Evolutionary conservation across 139 green algal species (phyloP), one percentile per base, ranked within the genome.

Genomic region (Mesostigma viride): DNA sequence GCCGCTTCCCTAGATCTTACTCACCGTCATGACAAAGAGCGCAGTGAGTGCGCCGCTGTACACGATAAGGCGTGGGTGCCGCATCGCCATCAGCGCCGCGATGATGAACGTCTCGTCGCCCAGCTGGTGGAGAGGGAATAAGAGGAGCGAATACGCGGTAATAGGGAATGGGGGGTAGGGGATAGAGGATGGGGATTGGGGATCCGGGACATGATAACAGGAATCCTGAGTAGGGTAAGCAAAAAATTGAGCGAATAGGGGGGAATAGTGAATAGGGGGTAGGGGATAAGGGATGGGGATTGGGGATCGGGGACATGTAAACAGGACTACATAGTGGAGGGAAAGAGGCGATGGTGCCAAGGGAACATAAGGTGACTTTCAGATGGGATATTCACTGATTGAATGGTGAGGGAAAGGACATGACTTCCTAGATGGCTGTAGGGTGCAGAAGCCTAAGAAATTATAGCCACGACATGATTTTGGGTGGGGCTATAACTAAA

Each of bases 41-140:
- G 79, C 79, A 35, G 24, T 31, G 24, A 85, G 62, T 2, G 71
- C 79, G 11, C 78, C 79, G 22, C 33, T 27, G 31, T 79, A 53
- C 24, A 85, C 68, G 20, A 82, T 72, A 30, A 56, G 34, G 11
- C 76, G 69, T 0, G 76, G 62, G 57, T 85, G 66, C 4, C 79
- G 68, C 79, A 85, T 85, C 4, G 79, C 79, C 76, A 85, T 80
- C 24, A 85, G 67, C 0, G 79, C 79, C 2, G 79, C 79, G 35
- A 85, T 85, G 63, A 85, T 85, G 64, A 85, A 85, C 44, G 79
- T 85, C 69, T 85, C 79, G 65, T 85, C 79, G 3, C 79, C 79
- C 24, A 85, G 48, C 63, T 84, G 77, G 30, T 17, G 65, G 2
- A 75, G 62, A 3, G 74, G 33, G 2, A 80, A 69, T 62, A 59